phyloP scores from a whole-genome alignment of 345 rosid species.

The Geranium rotundifolium region DNA sequence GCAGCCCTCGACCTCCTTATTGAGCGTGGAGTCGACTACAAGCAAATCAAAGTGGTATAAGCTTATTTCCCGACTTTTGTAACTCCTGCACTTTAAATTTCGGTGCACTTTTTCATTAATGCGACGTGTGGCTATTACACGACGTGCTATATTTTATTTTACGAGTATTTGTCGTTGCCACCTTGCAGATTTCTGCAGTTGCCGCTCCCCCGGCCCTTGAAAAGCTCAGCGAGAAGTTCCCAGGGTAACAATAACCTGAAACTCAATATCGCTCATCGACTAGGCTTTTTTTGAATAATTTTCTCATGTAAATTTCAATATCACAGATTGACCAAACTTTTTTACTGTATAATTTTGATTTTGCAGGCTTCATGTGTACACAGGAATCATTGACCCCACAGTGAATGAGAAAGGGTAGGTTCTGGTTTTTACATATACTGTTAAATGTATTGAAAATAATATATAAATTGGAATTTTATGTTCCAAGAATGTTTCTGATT shows the following conservation, averaged over 20 bases:
- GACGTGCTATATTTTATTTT: too few relatives aligned
- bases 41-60: slow-evolving; percentile 78
- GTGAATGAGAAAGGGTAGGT: slow-evolving; percentile 79
- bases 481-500: not conserved
- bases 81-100: too few relatives aligned
- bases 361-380: slow-evolving; percentile 84
- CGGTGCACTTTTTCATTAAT: too few relatives aligned
- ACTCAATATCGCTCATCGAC: too few relatives aligned
- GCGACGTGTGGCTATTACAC: too few relatives aligned
- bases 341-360: slow-evolving; percentile 5
- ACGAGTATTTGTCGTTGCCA: too few relatives aligned
- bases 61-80: too few relatives aligned
- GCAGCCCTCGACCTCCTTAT: slow-evolving; percentile 60
- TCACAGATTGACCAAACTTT: not conserved
- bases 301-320: not conserved
- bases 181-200: slow-evolving; percentile 68
- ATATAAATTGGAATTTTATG: not conserved
- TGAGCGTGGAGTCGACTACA: slow-evolving; percentile 57
- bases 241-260: slow-evolving; percentile 68
- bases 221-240: slow-evolving; percentile 85
- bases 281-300: too few relatives aligned
- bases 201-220: slow-evolving; percentile 92
- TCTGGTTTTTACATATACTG: not conserved
- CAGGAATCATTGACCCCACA: slow-evolving; percentile 79
- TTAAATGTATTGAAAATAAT: not conserved